Conservation (phyloP, 495 filamentous ascomycete genomes). For the Tuber magnatum region DNA sequence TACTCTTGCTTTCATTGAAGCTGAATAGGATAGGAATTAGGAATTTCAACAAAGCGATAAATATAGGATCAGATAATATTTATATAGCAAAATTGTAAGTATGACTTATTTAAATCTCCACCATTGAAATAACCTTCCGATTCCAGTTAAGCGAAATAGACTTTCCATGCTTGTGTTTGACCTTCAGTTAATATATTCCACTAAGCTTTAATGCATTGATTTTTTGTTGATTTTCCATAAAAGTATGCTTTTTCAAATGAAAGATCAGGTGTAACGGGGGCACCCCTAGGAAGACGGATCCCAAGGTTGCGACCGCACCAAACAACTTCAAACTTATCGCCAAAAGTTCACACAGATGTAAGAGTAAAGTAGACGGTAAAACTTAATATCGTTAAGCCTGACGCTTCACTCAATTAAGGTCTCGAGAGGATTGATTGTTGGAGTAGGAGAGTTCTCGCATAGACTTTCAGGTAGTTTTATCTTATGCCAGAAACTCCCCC, state of each 20-base stretch:
- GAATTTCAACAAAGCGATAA: background rate
- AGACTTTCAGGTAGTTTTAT: no score
- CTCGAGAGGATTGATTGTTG: background rate
- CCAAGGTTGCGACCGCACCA: no score
- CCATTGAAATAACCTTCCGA: background rate
- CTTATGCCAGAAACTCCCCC: no score
- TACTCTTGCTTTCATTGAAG: background rate
- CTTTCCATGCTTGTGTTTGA: background rate
- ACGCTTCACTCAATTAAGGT: no score
- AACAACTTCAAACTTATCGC: no score
- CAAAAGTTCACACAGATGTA: no score
- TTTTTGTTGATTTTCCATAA: constrained; percentile 4
- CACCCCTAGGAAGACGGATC: no score
- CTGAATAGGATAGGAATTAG: background rate
- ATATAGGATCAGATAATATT: background rate
- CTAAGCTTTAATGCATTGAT: background rate
- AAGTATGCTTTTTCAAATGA: background rate
- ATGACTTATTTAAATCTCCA: background rate
- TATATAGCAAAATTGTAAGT: background rate
- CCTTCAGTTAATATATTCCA: background rate
- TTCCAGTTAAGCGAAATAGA: background rate
- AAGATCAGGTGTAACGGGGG: background rate
- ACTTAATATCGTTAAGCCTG: no score
- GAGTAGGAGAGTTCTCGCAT: no score
- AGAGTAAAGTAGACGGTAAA: no score